These are phyloP conservation scores for Lupinus albus DNA, from an alignment of 306 rosid species.

Conservation along the genomic window DNA sequence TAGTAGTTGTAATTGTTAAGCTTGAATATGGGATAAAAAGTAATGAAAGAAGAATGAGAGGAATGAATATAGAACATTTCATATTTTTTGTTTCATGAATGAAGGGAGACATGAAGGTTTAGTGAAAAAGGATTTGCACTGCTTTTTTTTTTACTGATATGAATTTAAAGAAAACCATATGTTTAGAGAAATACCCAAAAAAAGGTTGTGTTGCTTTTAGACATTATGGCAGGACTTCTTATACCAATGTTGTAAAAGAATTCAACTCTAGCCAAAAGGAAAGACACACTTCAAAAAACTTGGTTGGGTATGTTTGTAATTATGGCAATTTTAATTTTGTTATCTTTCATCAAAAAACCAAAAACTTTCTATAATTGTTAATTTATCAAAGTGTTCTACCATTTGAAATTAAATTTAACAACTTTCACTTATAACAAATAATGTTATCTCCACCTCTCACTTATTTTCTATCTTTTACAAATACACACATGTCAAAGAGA, in stretches of 20 bases:
- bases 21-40: conserved; percentile 35
- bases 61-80: conserved; percentile 30
- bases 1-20: conserved; percentile 32
- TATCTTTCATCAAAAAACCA: not conserved
- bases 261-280: not conserved
- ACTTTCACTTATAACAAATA: no score
- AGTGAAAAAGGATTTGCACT: conserved; percentile 29
- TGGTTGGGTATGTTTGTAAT: not conserved
- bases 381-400: not conserved
- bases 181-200: conserved; percentile 17
- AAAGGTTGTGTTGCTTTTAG: not conserved
- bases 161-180: conserved; percentile 34
- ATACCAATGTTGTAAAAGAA: not conserved
- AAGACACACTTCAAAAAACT: not conserved
- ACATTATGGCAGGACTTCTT: not conserved
- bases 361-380: not conserved
- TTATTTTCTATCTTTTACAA: no score
- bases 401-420: no score
- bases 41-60: conserved; percentile 37
- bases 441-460: no score
- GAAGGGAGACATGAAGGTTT: conserved; percentile 25
- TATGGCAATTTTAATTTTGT: not conserved
- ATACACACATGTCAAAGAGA: no score
- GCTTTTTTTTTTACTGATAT: conserved; percentile 27
- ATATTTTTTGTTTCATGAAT: conserved; percentile 37